Evolutionary conservation across 768 basidiomycete species (phyloP).

Genomic region (Pleurotus eryngii): DNA sequence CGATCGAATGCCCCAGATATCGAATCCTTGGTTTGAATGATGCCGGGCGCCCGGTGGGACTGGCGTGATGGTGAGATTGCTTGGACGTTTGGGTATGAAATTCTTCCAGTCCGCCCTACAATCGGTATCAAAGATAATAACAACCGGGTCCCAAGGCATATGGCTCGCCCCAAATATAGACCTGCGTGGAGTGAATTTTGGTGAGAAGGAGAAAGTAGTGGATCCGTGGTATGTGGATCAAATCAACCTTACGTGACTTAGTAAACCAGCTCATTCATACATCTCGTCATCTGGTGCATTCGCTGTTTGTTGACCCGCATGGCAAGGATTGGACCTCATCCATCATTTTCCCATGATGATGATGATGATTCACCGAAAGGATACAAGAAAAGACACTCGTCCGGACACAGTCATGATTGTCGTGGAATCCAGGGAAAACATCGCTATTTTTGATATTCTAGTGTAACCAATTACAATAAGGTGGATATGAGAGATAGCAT

Average conservation of each 20-base stretch:
- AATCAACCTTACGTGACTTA: not conserved
- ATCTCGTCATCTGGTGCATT: not conserved
- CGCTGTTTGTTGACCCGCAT: not conserved
- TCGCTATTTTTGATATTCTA: too few species aligned
- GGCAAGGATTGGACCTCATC: not conserved
- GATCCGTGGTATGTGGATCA: slow-evolving; percentile 7
- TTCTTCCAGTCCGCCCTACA: not conserved
- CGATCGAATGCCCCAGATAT: not conserved
- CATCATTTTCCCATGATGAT: slow-evolving; percentile 5
- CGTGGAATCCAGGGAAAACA: not conserved
- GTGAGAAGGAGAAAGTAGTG: slow-evolving; percentile 3
- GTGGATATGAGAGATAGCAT: too few species aligned
- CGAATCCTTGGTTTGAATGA: not conserved
- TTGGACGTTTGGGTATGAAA: slow-evolving; percentile 1
- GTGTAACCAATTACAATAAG: too few species aligned
- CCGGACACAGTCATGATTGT: slow-evolving; percentile 1
- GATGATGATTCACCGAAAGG: slow-evolving; percentile 5
- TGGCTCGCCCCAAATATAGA: not conserved
- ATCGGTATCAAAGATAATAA: not conserved
- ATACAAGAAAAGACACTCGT: not conserved
- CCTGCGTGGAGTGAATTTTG: not conserved
- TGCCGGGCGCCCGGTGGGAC: not conserved
- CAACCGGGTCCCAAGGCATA: not conserved
- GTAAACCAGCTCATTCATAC: not conserved
- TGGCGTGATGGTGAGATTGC: slow-evolving; percentile 6